These are phyloP conservation scores for Eucalyptus fibrosa DNA, from an alignment of 345 rosid genomes.

Conservation along the genomic window DNA sequence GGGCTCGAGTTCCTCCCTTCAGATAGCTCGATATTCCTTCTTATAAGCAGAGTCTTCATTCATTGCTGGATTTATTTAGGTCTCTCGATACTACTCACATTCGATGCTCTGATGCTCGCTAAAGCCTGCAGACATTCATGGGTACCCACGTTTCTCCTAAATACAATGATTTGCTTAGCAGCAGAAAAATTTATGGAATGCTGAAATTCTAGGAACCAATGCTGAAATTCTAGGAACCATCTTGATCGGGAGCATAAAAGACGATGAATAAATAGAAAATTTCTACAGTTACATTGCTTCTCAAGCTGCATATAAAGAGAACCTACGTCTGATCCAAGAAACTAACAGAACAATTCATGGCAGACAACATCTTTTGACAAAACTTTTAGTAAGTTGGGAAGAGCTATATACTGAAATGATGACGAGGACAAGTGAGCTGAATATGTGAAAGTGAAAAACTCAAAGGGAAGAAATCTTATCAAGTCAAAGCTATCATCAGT, in stretches of 20 bases:
- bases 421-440: background rate
- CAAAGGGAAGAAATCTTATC: background rate
- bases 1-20: background rate
- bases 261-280: background rate
- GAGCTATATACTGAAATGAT: background rate
- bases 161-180: background rate
- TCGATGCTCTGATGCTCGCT: background rate
- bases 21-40: background rate
- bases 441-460: background rate
- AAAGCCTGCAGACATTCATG: background rate
- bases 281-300: background rate
- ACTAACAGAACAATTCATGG: background rate
- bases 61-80: background rate
- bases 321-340: background rate
- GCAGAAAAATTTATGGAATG: background rate
- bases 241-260: background rate
- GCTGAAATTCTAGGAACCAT: background rate
- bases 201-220: background rate
- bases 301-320: background rate
- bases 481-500: background rate
- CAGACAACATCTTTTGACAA: background rate
- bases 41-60: background rate
- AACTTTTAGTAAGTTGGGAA: background rate
- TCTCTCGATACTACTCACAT: background rate
- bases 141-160: background rate